These are phyloP conservation scores for Margaritispora aquatica DNA, from an alignment of 495 filamentous ascomycete species.

Conservation along the genomic window DNA sequence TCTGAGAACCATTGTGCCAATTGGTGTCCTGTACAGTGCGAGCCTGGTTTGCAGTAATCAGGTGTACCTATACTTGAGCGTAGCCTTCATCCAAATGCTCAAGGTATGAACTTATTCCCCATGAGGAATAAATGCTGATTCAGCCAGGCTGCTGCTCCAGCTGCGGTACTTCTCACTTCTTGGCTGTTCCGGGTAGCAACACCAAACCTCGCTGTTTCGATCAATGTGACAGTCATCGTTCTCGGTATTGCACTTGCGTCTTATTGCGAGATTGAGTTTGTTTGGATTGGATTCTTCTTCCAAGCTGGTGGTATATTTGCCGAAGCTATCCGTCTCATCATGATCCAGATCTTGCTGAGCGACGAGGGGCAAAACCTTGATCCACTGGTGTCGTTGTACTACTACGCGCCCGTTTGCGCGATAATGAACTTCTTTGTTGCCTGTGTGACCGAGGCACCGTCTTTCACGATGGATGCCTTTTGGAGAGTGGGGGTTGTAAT, in stretches of 20 bases:
- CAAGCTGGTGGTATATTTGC: conserved; percentile 65
- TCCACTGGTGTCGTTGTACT: conserved; percentile 77
- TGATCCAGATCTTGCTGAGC: conserved; percentile 68
- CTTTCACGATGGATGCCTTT: conserved; percentile 47
- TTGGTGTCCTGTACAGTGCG: conserved; percentile 65
- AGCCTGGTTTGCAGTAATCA: conserved; percentile 69
- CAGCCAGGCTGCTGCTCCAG: conserved; percentile 53
- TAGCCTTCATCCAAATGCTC: conserved; percentile 79
- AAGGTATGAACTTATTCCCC: conserved; percentile 43
- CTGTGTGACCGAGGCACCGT: conserved; percentile 49
- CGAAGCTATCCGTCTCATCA: conserved; percentile 69
- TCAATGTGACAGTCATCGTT: conserved; percentile 70
- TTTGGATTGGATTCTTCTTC: conserved; percentile 59
- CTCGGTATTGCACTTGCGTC: conserved; percentile 67
- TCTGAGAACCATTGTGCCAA: conserved; percentile 65
- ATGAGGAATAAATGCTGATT: not conserved
- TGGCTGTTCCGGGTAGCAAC: conserved; percentile 60
- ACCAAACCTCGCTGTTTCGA: conserved; percentile 51
- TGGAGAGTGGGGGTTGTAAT: conserved; percentile 47
- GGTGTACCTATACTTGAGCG: conserved; percentile 68
- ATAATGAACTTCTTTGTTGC: conserved; percentile 66
- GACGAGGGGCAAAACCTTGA: conserved; percentile 64
- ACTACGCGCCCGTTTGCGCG: conserved; percentile 75
- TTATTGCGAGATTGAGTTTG: conserved; percentile 70
- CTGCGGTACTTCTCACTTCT: conserved; percentile 57